These are phyloP conservation scores for Tulasnella sp. DNA, from an alignment of 768 basidiomycete species.

Conservation along the genomic window DNA sequence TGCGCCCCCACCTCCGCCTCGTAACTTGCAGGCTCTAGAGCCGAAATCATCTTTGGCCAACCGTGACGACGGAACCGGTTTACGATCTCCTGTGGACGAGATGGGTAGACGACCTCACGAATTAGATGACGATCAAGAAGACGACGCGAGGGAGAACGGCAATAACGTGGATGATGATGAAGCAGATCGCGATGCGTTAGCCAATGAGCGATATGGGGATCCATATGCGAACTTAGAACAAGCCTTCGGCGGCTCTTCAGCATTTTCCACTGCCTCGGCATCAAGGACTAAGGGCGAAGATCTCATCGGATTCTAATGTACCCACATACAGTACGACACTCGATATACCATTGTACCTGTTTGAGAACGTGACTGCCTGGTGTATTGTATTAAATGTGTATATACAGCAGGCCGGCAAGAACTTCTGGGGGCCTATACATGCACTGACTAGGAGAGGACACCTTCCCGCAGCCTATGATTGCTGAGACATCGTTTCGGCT, in stretches of 20 bases:
- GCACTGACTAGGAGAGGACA: background rate
- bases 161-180: background rate
- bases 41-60: background rate
- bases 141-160: constrained; percentile 1
- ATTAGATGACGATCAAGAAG: constrained; percentile 7
- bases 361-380: background rate
- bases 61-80: background rate
- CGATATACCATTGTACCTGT: background rate
- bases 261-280: background rate
- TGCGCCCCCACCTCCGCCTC: background rate
- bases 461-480: background rate
- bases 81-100: constrained; percentile 11
- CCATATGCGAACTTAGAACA: constrained; percentile 14
- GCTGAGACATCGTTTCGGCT: background rate
- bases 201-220: constrained; percentile 11
- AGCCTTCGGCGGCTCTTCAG: background rate
- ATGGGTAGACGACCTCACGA: constrained; percentile 4
- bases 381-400: background rate
- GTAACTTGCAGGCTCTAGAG: constrained; percentile 6
- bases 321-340: background rate
- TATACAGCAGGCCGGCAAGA: background rate
- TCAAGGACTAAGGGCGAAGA: background rate
- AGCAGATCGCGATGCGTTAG: constrained; percentile 2
- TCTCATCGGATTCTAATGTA: background rate
- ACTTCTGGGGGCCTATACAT: background rate